Base-by-base conservation (phyloP, 192 early-diverging fungal species). In the Coemansia sp. region DNA sequence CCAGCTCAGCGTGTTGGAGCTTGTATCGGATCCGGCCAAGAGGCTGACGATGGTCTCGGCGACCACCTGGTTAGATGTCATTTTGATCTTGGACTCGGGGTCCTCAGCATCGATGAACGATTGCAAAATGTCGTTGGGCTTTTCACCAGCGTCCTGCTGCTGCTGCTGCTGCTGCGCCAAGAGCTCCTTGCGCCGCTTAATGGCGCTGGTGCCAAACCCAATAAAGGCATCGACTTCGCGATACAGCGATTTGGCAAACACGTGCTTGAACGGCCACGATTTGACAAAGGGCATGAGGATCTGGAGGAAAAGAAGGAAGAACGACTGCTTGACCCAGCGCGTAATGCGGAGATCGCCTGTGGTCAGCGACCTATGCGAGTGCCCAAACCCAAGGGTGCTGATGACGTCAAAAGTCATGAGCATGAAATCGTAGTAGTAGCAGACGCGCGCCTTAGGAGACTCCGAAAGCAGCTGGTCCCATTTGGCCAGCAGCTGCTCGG, bases 51-150 rank as follows among this genome's bases (percentile, higher is more conserved):
- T 75, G 4, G 66, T 76, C 41, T 81, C 79, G 0, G 79, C 38
- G n/a, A 71, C 42, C 2, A 81, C 67, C 46, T 81, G 73, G 20
- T 38, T 38, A 10, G 63, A 6, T 4, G 73, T 75, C 79, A 81
- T 75, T 1, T 40, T 59, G 38, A 69, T 53, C 19, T 63, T 50
- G 4, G 70, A 67, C 17, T 73, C 64, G 5, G 66, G 66, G 48
- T 81, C 79, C 61, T 75, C 64, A 0, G 74, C 73, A 45, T 81
- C 79, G 48, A 81, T 69, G 23, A 76, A 76, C 3, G 74, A 50
- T 58, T 81, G 79, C 58, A 81, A 43, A 6, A 81, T 46, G 45
- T 81, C 79, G 5, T 52, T 62, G 19, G 70, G 79, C 34, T 63
- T 55, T 0, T 46, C 33, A 2, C 2, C 38, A 0, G 29, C 29